phyloP scores from a whole-genome alignment of 192 early-diverging fungal species.

The Backusella parvicylindrica region DNA sequence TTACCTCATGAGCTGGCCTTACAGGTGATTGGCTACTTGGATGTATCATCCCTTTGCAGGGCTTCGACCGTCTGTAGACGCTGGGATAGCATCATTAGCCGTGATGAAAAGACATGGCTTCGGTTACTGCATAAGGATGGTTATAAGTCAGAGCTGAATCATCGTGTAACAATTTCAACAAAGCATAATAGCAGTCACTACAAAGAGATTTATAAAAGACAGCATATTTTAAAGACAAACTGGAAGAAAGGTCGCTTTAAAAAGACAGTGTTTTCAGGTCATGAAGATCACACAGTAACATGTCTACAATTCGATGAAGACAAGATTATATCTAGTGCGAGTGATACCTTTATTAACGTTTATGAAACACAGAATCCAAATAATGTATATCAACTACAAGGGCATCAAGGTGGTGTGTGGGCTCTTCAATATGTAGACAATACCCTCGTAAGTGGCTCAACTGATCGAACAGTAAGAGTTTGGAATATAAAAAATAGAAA shows the following conservation, averaged over 20 bases:
- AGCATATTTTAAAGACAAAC: slow-evolving; percentile 78
- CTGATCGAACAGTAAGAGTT: slow-evolving; percentile 91
- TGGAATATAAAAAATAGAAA: slow-evolving; percentile 91
- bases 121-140: slow-evolving; percentile 42
- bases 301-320: slow-evolving; percentile 96
- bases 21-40: slow-evolving; percentile 82
- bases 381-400: slow-evolving; percentile 45
- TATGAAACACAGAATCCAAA: slow-evolving; percentile 64
- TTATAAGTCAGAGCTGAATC: slow-evolving; percentile 13
- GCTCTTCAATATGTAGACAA: slow-evolving; percentile 88
- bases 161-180: background rate
- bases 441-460: slow-evolving; percentile 91
- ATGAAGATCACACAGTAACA: slow-evolving; percentile 71
- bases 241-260: slow-evolving; percentile 76
- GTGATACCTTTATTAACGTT: slow-evolving; percentile 91
- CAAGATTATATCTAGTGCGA: slow-evolving; percentile 92
- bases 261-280: slow-evolving; percentile 79
- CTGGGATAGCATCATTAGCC: slow-evolving; percentile 79
- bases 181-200: slow-evolving; percentile 50
- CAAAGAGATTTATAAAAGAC: slow-evolving; percentile 77
- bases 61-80: slow-evolving; percentile 71
- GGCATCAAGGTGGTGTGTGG: slow-evolving; percentile 98
- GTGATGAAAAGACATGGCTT: slow-evolving; percentile 56
- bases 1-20: slow-evolving; percentile 68
- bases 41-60: slow-evolving; percentile 70